Evolutionary conservation across 1,284 basidiomycete species (phyloP), one percentile per base, ranked within the genome.

Genomic region (Melampsora larici-populina): DNA sequence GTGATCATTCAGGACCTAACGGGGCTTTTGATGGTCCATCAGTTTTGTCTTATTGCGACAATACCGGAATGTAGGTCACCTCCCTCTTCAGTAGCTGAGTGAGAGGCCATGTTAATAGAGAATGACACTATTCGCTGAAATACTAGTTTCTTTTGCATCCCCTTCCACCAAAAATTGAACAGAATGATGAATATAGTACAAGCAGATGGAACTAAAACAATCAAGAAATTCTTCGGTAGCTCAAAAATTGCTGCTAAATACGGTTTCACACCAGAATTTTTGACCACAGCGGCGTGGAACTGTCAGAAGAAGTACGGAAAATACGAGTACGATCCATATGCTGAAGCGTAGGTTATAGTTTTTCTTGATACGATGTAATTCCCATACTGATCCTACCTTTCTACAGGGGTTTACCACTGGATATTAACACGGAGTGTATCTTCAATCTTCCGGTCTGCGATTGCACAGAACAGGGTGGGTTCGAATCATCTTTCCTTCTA

Each of bases 131-230:
- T 48, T 68, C 7, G 6, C 48, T 31, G 17, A n/a, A 69, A 48
- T 31, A 7, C 17, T 24, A 15, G 29, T 29, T 58, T 60, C 18
- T 21, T 36, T 36, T 1, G 31, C 6, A 17, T 70, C 13, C n/a
- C 17, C 9, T 18, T n/a, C 21, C 55, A 62, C 58, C n/a, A 21
- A 51, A 58, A 75, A 67, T 24, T 36, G n/a, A 11, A n/a, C 15
- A 78, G 75, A 70, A 78, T 78, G 75, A 78, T 78, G 75, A 78
- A 78, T 24, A 78, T 78, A 21, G 75, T 78, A 8, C 67, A 78
- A 51, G 75, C 75, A 6, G 63, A 33, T 2, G 49, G 49, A 43
- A 33, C 7, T 29, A 78, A 78, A 26, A 70, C 67, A 21, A 24
- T 55, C 7, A 65, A 46, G 60, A 70, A 78, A 33, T 78, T 78